phyloP scores from a whole-genome alignment of 805 yeast species.

The Metschnikowia santaceciliae region DNA sequence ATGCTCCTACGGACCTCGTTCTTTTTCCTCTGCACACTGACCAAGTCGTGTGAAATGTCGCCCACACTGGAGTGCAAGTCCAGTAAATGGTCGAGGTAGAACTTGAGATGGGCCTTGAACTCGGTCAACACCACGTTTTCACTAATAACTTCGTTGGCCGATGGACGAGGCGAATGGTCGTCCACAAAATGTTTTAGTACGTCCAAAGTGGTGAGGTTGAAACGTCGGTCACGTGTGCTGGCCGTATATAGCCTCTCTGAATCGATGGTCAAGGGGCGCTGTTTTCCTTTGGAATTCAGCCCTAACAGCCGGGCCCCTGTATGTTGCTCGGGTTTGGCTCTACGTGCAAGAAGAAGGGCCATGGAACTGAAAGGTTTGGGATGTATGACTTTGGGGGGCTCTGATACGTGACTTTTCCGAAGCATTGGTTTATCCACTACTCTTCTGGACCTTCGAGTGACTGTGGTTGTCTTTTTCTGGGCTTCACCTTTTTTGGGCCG shows the following conservation, averaged over 20 bases:
- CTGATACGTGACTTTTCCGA: slow-evolving; percentile 6
- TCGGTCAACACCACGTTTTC: slow-evolving; percentile 26
- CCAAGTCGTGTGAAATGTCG: slow-evolving; percentile 28
- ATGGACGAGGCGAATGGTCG: slow-evolving; percentile 23
- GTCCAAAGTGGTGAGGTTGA: slow-evolving; percentile 32
- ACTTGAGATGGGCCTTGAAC: slow-evolving; percentile 27
- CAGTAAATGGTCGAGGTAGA: slow-evolving; percentile 27
- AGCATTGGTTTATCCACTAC: slow-evolving; percentile 15
- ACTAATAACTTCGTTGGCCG: slow-evolving; percentile 16
- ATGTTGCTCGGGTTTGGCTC: neutral
- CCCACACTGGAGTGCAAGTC: slow-evolving; percentile 35
- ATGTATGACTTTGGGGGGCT: neutral
- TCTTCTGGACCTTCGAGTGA: slow-evolving; percentile 14
- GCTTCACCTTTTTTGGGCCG: slow-evolving; percentile 15
- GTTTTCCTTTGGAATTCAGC: slow-evolving; percentile 20
- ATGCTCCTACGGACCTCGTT: slow-evolving; percentile 28
- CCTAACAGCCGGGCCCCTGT: slow-evolving; percentile 11
- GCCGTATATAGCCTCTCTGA: slow-evolving; percentile 26
- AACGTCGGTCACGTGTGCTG: slow-evolving; percentile 21
- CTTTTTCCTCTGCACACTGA: slow-evolving; percentile 28
- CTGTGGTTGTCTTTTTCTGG: slow-evolving; percentile 8
- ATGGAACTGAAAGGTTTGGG: slow-evolving; percentile 14
- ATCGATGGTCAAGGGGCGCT: slow-evolving; percentile 28
- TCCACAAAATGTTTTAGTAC: slow-evolving; percentile 32
- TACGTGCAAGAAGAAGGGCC: slow-evolving; percentile 9